These are phyloP conservation scores for Senecio squalidus DNA, from an alignment of 140 eudicot genomes.

Conservation along the genomic window DNA sequence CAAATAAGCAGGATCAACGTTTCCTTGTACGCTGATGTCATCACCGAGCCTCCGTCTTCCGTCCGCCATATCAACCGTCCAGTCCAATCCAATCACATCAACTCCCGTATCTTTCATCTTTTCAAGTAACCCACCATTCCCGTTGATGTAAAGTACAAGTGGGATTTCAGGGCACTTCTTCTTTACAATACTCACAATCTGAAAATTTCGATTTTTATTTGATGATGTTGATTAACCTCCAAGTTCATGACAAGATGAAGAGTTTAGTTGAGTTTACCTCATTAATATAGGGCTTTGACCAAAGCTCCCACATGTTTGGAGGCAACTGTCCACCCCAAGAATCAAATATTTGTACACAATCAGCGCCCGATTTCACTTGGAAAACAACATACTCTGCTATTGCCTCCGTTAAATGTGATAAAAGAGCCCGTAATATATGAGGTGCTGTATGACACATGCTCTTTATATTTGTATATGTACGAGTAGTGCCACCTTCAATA, in stretches of 20 bases:
- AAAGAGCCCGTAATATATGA: constrained; percentile 60
- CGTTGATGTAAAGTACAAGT: constrained; percentile 85
- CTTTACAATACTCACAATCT: constrained; percentile 77
- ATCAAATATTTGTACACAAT: constrained; percentile 93
- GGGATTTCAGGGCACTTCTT: constrained; percentile 81
- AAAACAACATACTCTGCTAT: constrained; percentile 73
- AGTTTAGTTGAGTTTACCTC: constrained; percentile 45
- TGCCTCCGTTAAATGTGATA: constrained; percentile 78
- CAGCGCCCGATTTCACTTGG: constrained; percentile 91
- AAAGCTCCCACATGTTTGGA: constrained; percentile 90
- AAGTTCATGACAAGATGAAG: background rate
- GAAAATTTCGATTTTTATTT: too few species aligned
- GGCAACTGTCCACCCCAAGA: constrained; percentile 99
- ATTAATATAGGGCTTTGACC: constrained; percentile 96
- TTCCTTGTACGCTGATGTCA: constrained; percentile 81
- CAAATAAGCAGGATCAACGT: constrained; percentile 87
- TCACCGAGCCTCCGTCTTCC: constrained; percentile 81
- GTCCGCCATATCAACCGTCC: constrained; percentile 99
- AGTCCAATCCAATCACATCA: constrained; percentile 95
- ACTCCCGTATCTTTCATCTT: constrained; percentile 88
- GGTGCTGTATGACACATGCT: constrained; percentile 98
- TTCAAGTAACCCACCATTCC: constrained; percentile 95
- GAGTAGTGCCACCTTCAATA: constrained; percentile 95
- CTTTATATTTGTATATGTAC: constrained; percentile 85
- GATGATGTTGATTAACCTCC: too few species aligned